A percentile compares a stretch with the other conserved stretches of the same genome.
Evolutionary conservation across 225 moss, liverwort and hornwort genomes (phyloP).

Genomic region (Physcomitrellopsis africana): DNA sequence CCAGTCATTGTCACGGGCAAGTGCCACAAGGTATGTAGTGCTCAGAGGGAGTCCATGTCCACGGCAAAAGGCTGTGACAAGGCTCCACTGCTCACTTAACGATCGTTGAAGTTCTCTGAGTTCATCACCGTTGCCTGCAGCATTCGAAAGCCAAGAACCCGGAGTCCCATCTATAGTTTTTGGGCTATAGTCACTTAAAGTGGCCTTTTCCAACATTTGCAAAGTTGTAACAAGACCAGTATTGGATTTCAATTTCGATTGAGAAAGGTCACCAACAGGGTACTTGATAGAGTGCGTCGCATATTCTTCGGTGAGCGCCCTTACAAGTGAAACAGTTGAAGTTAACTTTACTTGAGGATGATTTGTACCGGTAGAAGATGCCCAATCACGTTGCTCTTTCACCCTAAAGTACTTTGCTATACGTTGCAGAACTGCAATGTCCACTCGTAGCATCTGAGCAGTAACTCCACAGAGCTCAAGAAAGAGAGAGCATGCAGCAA

Average conservation of each 20-base stretch:
- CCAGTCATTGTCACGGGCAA: conserved; percentile 84
- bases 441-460: conserved; percentile 62
- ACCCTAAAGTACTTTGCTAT: conserved; percentile 57
- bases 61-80: conserved; percentile 79
- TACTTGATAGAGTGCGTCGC: conserved; percentile 37
- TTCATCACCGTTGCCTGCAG: conserved; percentile 63
- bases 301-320: conserved; percentile 60
- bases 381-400: conserved; percentile 52
- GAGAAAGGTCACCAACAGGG: conserved; percentile 28
- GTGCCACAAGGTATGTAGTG: conserved; percentile 60
- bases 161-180: conserved; percentile 49
- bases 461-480: conserved; percentile 74
- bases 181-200: conserved; percentile 49
- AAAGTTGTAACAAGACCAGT: conserved; percentile 35
- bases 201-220: conserved; percentile 73
- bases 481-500: conserved; percentile 67
- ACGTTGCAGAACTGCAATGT: conserved; percentile 63
- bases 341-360: conserved; percentile 20
- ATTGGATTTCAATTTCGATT: conserved; percentile 20
- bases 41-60: conserved; percentile 68
- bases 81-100: conserved; percentile 75
- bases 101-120: conserved; percentile 64
- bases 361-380: conserved; percentile 40
- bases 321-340: conserved; percentile 43
- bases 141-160: conserved; percentile 59